Percentiles rank a stretch among this genome's conserved stretches.
Evolutionary conservation across 768 basidiomycete species (phyloP).

Genomic region (Kwoniella dejecticola): DNA sequence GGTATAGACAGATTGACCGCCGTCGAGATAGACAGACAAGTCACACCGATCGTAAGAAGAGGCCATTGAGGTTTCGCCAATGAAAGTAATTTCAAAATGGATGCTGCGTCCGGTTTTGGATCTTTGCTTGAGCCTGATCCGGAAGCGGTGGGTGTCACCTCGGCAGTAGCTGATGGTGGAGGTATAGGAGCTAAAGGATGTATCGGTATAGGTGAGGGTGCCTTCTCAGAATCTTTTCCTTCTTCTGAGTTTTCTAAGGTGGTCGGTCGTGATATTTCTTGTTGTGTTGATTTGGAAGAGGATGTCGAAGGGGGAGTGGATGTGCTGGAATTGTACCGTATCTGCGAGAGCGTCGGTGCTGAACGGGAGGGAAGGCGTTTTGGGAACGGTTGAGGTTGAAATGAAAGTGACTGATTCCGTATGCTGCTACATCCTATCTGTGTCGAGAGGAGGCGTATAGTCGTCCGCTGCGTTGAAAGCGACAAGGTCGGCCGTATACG

Average conservation of each 20-base stretch:
- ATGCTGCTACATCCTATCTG: constrained; percentile 3
- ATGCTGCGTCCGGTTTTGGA: constrained; percentile 39
- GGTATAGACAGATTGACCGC: constrained; percentile 46
- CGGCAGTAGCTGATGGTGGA: constrained; percentile 23
- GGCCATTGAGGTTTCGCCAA: constrained; percentile 50
- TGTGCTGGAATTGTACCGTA: constrained; percentile 13
- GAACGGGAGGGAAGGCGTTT: neutral
- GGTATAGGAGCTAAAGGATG: constrained; percentile 22
- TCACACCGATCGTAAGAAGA: constrained; percentile 39
- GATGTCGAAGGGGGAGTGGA: too few species aligned
- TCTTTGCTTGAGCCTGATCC: constrained; percentile 13
- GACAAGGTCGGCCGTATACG: constrained; percentile 6
- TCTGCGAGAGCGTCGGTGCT: neutral
- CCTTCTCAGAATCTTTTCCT: constrained; percentile 10
- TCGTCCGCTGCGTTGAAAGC: neutral
- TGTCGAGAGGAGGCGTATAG: constrained; percentile 5
- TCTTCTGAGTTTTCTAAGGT: constrained; percentile 2
- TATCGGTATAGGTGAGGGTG: constrained; percentile 26
- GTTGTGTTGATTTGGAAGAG: neutral
- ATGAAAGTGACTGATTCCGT: constrained; percentile 4
- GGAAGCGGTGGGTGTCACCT: constrained; percentile 9
- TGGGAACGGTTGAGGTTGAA: neutral
- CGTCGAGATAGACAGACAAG: constrained; percentile 42
- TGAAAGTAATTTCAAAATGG: constrained; percentile 43
- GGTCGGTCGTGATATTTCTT: neutral